Base-by-base conservation (phyloP, 2,329 filamentous ascomycete species). In the Byssochlamys sp. region DNA sequence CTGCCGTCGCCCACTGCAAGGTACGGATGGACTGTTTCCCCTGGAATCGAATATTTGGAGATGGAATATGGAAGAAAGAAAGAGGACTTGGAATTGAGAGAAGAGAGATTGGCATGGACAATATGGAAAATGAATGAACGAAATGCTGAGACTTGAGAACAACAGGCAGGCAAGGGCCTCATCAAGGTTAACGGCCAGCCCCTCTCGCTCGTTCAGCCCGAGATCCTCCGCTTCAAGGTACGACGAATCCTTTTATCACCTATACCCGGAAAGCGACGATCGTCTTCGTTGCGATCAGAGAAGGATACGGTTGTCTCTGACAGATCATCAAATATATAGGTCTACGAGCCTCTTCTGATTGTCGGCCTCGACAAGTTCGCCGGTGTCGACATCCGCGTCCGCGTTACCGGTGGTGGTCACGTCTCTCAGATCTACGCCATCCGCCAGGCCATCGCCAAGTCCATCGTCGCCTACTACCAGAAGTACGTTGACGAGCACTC, bases 401-500 rank as follows among this genome's bases (percentile, higher is more conserved):
- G 91, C 75, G 94, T 97, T 73, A 84, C 86, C 73, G 94, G 94
- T 78, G 94, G 94, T 89, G 94, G 92, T 82, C 92, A 97, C 85
- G 91, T 89, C 67, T 95, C 90, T 61, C 91, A 96, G 81, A 85
- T 96, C 80, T 96, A 97, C 81, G 94, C 94, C 77, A 90, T 97
- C 84, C 91, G 94, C 73, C 94, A 99, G 84, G 92, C 94, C 73
- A 97, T 99, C 76, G 87, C 91, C 83, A 99, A 97, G 87, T 88
- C 88, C 73, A 90, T 95, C 77, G 87, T 95, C 75, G 88, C 91
- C 80, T 96, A 96, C 88, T 97, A 96, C 89, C 92, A 96, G 84
- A 96, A 99, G 86, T 99, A 87, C 83, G 90, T 97, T 80, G 94
- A 99, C 77, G 94, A 99, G 89, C 91, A 97, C 89, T 90, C 89